Evolutionary conservation across 257 asterid genomes (phyloP).

Genomic region (Capsicum pubescens): DNA sequence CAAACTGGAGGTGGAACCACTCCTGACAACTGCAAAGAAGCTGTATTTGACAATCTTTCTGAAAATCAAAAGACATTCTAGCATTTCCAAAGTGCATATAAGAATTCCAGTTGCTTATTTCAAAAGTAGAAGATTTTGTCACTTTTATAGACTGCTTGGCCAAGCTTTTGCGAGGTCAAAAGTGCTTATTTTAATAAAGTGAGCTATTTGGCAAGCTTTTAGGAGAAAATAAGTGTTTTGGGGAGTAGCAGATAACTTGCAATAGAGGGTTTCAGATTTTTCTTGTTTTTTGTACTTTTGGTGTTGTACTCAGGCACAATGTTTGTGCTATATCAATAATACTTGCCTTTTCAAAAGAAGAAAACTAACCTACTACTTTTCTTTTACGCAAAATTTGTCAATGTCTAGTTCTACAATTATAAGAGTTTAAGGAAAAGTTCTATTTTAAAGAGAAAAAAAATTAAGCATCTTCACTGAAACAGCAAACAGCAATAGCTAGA

Average conservation of each 20-base stretch:
- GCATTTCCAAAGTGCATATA: neutral
- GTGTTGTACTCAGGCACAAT: neutral
- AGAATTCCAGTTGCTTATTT: neutral
- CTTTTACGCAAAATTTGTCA: neutral
- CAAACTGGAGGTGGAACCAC: slow-evolving; percentile 88
- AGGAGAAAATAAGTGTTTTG: neutral
- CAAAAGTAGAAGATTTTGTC: neutral
- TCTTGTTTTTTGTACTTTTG: neutral
- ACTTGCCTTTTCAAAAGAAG: neutral
- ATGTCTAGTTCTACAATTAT: neutral
- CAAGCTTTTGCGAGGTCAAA: neutral
- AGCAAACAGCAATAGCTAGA: neutral
- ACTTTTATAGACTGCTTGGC: neutral
- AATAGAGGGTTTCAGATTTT: neutral
- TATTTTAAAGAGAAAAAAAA: neutral
- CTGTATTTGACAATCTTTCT: neutral
- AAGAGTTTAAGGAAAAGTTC: neutral
- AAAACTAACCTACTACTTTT: neutral
- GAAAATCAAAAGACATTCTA: neutral
- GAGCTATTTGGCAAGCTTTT: neutral
- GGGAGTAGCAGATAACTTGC: neutral
- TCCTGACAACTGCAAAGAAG: slow-evolving; percentile 79
- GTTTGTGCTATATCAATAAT: neutral
- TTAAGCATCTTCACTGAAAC: slow-evolving; percentile 2
- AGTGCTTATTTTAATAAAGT: neutral